These are phyloP conservation scores for Aaosphaeria arxii DNA, from an alignment of 2,329 filamentous ascomycete genomes.

Conservation along the genomic window DNA sequence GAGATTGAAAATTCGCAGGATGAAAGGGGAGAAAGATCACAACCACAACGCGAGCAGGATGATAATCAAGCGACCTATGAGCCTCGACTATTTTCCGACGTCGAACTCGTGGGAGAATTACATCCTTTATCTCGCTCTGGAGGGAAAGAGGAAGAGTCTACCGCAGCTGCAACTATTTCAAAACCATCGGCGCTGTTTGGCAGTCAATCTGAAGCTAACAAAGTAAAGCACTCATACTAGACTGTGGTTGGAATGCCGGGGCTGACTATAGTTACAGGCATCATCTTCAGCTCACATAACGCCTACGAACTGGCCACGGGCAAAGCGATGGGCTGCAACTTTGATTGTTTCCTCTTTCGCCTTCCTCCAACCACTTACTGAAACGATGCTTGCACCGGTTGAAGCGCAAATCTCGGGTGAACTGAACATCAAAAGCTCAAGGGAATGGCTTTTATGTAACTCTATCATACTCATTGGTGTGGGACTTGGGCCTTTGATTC, in stretches of 20 bases:
- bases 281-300: too few relatives aligned
- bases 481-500: slow-evolving; percentile 24
- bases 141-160: not conserved
- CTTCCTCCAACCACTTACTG: slow-evolving; percentile 7
- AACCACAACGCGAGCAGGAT: too few relatives aligned
- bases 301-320: not conserved
- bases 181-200: not conserved
- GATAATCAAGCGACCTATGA: too few relatives aligned
- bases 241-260: not conserved
- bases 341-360: slow-evolving; percentile 7
- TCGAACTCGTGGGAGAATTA: too few relatives aligned
- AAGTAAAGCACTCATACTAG: not conserved
- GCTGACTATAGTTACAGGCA: not conserved
- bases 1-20: too few relatives aligned
- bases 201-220: not conserved
- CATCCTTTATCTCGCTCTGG: not conserved
- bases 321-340: slow-evolving; percentile 6
- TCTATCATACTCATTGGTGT: slow-evolving; percentile 49
- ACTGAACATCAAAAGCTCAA: slow-evolving; percentile 35
- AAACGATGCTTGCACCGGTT: slow-evolving; percentile 46
- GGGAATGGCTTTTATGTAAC: slow-evolving; percentile 43
- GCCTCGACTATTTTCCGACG: too few relatives aligned
- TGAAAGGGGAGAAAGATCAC: too few relatives aligned
- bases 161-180: not conserved
- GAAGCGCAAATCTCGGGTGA: slow-evolving; percentile 49